phyloP scores from a whole-genome alignment of 2,329 filamentous ascomycete species.

The Metarhizium album region DNA sequence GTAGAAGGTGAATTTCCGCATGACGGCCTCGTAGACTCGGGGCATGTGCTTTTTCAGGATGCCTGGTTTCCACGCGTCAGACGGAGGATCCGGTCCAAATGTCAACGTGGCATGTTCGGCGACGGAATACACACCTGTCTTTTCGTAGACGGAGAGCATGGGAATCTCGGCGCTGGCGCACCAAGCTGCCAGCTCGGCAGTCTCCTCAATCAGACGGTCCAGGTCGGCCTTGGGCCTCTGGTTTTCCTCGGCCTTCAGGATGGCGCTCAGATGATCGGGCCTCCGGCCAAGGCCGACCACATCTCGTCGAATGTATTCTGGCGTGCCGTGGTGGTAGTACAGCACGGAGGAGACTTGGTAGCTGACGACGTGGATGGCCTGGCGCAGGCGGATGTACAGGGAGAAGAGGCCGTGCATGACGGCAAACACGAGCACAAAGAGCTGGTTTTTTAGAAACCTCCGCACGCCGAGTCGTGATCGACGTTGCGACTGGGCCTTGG shows the following conservation, averaged over 20 bases:
- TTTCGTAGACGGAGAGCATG: constrained; percentile 83
- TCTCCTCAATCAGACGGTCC: constrained; percentile 78
- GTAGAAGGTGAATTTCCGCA: constrained; percentile 73
- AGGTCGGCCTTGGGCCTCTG: constrained; percentile 61
- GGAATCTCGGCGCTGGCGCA: constrained; percentile 82
- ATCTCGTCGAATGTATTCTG: constrained; percentile 83
- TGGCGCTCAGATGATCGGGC: constrained; percentile 79
- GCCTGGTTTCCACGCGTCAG: constrained; percentile 40
- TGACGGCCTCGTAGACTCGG: constrained; percentile 70
- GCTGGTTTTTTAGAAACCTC: constrained; percentile 48
- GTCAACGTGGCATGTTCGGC: neutral
- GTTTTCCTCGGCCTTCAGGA: constrained; percentile 64
- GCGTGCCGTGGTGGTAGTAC: constrained; percentile 92
- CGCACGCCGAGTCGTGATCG: constrained; percentile 45
- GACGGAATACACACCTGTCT: constrained; percentile 52
- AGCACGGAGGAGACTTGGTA: constrained; percentile 72
- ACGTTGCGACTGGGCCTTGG: constrained; percentile 15
- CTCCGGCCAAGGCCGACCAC: constrained; percentile 62
- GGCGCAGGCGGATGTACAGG: constrained; percentile 72
- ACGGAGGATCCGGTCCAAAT: neutral
- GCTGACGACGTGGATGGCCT: constrained; percentile 66
- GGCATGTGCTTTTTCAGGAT: constrained; percentile 81
- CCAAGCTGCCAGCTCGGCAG: constrained; percentile 88
- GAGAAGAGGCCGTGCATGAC: constrained; percentile 75
- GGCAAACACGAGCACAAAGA: constrained; percentile 58